Evolutionary conservation across 1,284 basidiomycete genomes (phyloP), one percentile per base, ranked within the genome.

Genomic region (Heimioporus retisporus): DNA sequence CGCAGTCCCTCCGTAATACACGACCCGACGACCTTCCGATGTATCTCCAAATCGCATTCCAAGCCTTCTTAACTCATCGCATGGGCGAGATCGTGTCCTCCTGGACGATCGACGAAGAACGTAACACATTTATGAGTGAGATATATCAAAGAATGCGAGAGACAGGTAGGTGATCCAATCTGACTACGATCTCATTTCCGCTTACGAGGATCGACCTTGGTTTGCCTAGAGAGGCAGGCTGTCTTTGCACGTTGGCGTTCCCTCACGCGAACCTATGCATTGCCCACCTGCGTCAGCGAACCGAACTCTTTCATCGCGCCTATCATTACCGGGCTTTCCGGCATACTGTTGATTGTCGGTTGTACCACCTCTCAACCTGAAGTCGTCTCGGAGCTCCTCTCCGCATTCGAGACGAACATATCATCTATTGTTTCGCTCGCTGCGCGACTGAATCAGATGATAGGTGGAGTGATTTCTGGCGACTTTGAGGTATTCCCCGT

Each of bases 231-330:
- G 46, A 68, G 56, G 8, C 72, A 73, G 58, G 48, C 69, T 2
- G 57, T 69, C 43, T 55, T 67, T n/a, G 63, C 64, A 8, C 65
- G 70, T 40, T 73, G 72, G 72, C 62, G 69, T 42, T 63, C 63
- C 31, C 64, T 73, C 53, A 66, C 72, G 14, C 64, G 62, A 19
- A 46, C 44, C 50, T 61, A 75, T 35, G 16, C 63, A 23, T 19
- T 54, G 31, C 50, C 67, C 31, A 60, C 59, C 10, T 69, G 55
- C 23, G 55, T 44, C 21, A 59, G 42, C 50, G 50, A 68, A 14
- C 58, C 67, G 1, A 25, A 46, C 5, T 23, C 67, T 19, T 7
- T 57, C 21, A 40, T 66, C 28, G 21, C 25, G n/a, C 42, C 57
- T 11, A 48, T 57, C 35, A 31, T 58, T 14, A 19, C 48, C 10